Percentiles rank a stretch among this genome's conserved stretches.
phyloP scores from a whole-genome alignment of 352 stramenopile genomes.

The Elongisporangium undulatum region DNA sequence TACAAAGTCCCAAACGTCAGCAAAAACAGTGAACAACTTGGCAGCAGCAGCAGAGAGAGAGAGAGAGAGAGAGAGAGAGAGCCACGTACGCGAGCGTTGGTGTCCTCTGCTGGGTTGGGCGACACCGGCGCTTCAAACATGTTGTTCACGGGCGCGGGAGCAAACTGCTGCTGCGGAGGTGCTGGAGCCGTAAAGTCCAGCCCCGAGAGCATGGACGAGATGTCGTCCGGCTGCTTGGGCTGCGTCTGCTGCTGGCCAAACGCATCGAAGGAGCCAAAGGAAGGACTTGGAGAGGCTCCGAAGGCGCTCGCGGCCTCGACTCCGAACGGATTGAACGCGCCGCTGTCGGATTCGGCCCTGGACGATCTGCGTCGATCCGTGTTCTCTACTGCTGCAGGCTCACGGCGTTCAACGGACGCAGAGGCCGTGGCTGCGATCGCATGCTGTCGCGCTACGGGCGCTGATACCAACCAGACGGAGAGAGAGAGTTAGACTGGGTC shows the following conservation, averaged over 20 bases:
- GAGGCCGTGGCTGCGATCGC: constrained; percentile 22
- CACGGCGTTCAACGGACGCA: background rate
- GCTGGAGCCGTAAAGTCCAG: constrained; percentile 60
- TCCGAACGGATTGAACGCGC: constrained; percentile 18
- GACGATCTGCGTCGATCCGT: constrained; percentile 1
- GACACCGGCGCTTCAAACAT: constrained; percentile 10
- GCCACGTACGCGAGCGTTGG: constrained; percentile 14
- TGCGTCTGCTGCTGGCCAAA: background rate
- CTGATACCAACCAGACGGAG: constrained; percentile 12
- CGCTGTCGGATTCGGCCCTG: constrained; percentile 14
- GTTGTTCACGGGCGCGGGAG: constrained; percentile 10
- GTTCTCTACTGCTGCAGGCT: background rate
- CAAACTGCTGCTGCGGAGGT: constrained; percentile 25
- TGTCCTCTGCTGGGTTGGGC: constrained; percentile 23
- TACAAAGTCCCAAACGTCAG: constrained; percentile 8
- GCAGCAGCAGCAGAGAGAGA: background rate
- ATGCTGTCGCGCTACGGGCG: constrained; percentile 36
- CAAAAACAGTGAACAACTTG: background rate
- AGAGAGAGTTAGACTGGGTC: background rate
- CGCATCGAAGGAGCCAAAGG: constrained; percentile 4
- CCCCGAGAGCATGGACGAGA: constrained; percentile 72
- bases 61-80: background rate
- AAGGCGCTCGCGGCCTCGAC: constrained; percentile 7
- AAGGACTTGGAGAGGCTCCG: constrained; percentile 6
- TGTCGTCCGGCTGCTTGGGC: constrained; percentile 34